phyloP scores from a whole-genome alignment of 257 asterid species.

The Solanum habrochaites region DNA sequence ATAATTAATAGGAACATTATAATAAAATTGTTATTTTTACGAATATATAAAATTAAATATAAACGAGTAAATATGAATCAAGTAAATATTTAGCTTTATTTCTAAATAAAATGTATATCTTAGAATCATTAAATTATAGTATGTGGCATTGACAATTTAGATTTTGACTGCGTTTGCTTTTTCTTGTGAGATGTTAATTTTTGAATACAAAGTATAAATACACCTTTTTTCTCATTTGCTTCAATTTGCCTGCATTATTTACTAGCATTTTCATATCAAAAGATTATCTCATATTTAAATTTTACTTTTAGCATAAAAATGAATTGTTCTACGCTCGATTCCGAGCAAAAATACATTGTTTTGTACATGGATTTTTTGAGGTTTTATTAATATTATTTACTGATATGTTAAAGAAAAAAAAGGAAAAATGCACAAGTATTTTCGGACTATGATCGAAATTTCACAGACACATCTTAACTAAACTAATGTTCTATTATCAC shows the following conservation, averaged over 20 bases:
- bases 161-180: neutral
- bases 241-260: neutral
- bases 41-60: neutral
- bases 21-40: neutral
- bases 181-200: neutral
- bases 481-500: fast-evolving
- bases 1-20: too few relatives aligned
- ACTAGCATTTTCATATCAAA: neutral
- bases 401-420: neutral
- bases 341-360: neutral
- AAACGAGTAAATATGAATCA: neutral
- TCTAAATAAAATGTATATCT: neutral
- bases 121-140: too few relatives aligned
- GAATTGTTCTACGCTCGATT: neutral
- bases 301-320: neutral
- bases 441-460: fast-evolving
- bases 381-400: neutral
- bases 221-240: neutral
- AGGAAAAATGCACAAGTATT: too few relatives aligned
- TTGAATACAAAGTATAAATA: neutral
- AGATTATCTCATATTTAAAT: neutral
- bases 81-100: neutral
- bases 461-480: fast-evolving
- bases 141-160: neutral
- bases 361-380: neutral